phyloP scores from a whole-genome alignment of 768 basidiomycete genomes.

The Austroboletus festivus region DNA sequence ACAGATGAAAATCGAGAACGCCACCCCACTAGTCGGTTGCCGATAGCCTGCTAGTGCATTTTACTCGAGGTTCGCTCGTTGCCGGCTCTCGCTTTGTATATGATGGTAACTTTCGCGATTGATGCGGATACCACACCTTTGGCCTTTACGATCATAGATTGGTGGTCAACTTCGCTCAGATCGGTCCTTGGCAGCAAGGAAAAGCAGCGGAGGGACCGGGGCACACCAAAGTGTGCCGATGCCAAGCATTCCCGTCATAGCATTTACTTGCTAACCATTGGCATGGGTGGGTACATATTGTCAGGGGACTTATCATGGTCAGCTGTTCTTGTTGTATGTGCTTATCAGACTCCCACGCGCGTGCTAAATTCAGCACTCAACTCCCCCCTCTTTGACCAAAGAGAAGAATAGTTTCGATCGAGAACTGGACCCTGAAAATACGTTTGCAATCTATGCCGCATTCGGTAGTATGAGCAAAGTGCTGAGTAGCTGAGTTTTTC shows the following conservation, averaged over 20 bases:
- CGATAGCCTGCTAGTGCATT: too few species aligned
- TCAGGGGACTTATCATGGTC: slow-evolving; percentile 24
- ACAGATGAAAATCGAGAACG: too few species aligned
- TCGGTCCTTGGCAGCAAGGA: too few species aligned
- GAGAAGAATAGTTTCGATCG: slow-evolving; percentile 3
- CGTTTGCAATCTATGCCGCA: slow-evolving; percentile 13
- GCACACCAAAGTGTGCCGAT: background rate
- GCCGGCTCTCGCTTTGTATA: too few species aligned
- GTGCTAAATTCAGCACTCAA: slow-evolving; percentile 9
- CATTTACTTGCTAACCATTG: slow-evolving; percentile 15
- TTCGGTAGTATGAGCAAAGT: slow-evolving; percentile 9
- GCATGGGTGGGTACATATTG: slow-evolving; percentile 7
- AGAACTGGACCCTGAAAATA: slow-evolving; percentile 17
- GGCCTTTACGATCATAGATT: too few species aligned
- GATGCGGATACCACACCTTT: too few species aligned
- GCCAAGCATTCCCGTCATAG: background rate
- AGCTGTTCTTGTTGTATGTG: slow-evolving; percentile 20
- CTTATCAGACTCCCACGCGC: slow-evolving; percentile 17
- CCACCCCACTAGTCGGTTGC: too few species aligned
- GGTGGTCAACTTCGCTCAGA: too few species aligned
- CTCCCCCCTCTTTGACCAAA: slow-evolving; percentile 1
- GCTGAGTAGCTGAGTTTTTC: background rate
- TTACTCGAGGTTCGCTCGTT: background rate
- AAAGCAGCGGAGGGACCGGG: too few species aligned
- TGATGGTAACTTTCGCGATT: too few species aligned